Percentiles rank a stretch among this genome's conserved stretches.
phyloP scores from a whole-genome alignment of 2,329 filamentous ascomycete genomes.

The Aspergillus novofumigatus region DNA sequence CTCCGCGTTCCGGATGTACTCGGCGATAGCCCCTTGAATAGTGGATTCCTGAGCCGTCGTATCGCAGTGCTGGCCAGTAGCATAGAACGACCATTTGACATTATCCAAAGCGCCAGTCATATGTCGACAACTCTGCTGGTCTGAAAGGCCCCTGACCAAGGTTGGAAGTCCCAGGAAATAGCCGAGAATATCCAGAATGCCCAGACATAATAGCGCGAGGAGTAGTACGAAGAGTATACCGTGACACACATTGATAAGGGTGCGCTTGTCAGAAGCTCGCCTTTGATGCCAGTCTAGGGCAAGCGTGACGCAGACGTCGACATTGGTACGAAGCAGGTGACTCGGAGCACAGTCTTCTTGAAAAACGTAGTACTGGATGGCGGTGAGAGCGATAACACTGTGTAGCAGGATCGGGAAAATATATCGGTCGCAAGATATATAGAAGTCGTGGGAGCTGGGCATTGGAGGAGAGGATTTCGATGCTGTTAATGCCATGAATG shows the following conservation, averaged over 20 bases:
- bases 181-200: neutral
- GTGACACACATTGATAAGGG: neutral
- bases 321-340: neutral
- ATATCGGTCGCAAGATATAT: neutral
- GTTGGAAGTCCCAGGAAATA: neutral
- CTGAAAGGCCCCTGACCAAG: neutral
- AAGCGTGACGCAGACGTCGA: neutral
- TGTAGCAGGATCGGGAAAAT: neutral
- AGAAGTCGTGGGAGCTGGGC: no score
- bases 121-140: neutral
- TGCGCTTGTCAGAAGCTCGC: neutral
- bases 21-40: neutral
- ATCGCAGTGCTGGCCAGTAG: neutral
- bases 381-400: neutral
- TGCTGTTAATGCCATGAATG: no score
- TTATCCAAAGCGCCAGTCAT: neutral
- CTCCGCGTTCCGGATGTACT: conserved; percentile 1
- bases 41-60: neutral
- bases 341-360: neutral
- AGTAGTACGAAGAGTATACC: neutral
- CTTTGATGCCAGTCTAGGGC: neutral
- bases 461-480: neutral
- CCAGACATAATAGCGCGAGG: neutral
- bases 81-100: neutral
- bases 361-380: conserved; percentile 1